Base-by-base conservation (phyloP, 306 rosid species). In the Cicer cuneatum region DNA sequence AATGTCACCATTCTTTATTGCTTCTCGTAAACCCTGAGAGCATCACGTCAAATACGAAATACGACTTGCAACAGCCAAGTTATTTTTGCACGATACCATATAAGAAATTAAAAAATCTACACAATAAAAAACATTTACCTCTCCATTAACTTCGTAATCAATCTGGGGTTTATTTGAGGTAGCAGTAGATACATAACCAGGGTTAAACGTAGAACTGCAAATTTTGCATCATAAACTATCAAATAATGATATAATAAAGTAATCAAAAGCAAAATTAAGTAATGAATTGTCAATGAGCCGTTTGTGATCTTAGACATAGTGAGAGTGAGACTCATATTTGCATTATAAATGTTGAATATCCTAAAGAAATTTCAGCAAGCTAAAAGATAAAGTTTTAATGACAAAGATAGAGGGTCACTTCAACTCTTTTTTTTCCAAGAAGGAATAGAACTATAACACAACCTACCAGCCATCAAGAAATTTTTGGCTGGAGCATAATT, bases 11-110 rank as follows among this genome's bases (percentile, higher is more conserved):
- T 89, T 95, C 86, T 95, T 95, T 78, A 95, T 90, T 69, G 99
- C 98, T 84, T 95, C 99, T 85, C 98, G 87, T 80, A 89, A 64
- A 68, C 99, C 99, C 97, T 90, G 74, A 81, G 59, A 81, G 76
- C 15, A 82, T 16, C 61, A 73, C 56, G 62, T 71, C 82, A 33
- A 71, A 72, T 72, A 39, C 63, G 74, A 80, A 45, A 78, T 56
- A 59, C 7, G 54, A 72, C 54, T 82, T 51, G 56, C 16, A 66
- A 71, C 56, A 80, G 39, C 43, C 14, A 59, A 69, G 70, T 59
- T 53, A 42, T 45, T 77, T 76, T 60, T 58, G 72, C 68, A 60
- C 5, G 16, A 53, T 54, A 78, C 47, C 42, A 61, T 10, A 68
- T 63, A 18, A 56, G 19, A 73, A 56, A 56, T 29, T 43, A 66